Conservation (phyloP, 805 yeast genomes). For the Sugiyamaella boreocaroliniensis region DNA sequence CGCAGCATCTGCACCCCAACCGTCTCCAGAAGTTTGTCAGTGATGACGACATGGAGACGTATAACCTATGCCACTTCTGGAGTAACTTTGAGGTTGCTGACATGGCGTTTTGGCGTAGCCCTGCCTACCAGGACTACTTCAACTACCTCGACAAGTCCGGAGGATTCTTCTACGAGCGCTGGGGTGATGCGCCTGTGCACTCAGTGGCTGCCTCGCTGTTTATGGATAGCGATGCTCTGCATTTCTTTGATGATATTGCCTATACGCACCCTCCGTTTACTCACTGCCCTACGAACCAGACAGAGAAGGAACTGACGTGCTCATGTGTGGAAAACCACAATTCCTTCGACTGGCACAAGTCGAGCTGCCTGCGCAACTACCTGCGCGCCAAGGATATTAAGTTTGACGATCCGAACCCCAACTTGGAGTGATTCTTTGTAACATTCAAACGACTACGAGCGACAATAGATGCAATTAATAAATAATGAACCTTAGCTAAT, state of each 20-base stretch:
- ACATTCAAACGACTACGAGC: neutral
- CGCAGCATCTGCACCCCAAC: slow-evolving; percentile 50
- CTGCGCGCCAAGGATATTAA: slow-evolving; percentile 25
- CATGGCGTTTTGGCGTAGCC: slow-evolving; percentile 57
- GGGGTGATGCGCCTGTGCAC: slow-evolving; percentile 96
- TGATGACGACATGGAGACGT: slow-evolving; percentile 50
- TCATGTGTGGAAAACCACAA: slow-evolving; percentile 36
- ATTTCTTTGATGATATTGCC: slow-evolving; percentile 70
- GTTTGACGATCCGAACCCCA: slow-evolving; percentile 4
- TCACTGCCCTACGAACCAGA: slow-evolving; percentile 62
- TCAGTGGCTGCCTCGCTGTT: slow-evolving; percentile 65
- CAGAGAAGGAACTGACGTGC: slow-evolving; percentile 43
- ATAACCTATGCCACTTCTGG: slow-evolving; percentile 79
- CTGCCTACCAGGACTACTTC: slow-evolving; percentile 53
- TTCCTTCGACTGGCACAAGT: slow-evolving; percentile 32
- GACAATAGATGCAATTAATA: neutral
- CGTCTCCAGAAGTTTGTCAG: slow-evolving; percentile 61
- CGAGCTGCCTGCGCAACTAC: slow-evolving; percentile 32
- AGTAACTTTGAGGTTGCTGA: slow-evolving; percentile 72
- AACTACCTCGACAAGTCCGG: slow-evolving; percentile 58
- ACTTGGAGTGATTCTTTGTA: too few species aligned
- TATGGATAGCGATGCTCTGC: slow-evolving; percentile 49
- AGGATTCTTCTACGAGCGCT: slow-evolving; percentile 79
- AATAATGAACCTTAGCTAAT: slow-evolving; percentile 1
- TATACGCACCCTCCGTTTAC: slow-evolving; percentile 58